Conservation (phyloP, 148 eudicot genomes). For the Simmondsia chinensis region DNA sequence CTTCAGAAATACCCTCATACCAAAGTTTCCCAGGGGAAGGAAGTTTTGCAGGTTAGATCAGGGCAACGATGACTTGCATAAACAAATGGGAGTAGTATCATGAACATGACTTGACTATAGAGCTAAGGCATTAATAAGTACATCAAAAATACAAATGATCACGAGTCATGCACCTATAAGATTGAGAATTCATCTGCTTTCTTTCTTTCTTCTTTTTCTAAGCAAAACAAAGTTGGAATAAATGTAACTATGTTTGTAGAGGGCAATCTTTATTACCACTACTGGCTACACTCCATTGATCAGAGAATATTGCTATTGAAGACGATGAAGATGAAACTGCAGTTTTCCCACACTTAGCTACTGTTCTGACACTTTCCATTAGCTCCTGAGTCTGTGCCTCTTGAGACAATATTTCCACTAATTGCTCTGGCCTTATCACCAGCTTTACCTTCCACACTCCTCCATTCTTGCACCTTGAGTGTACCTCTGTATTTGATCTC, state of each 20-base stretch:
- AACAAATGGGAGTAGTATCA: no score
- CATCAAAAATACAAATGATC: no score
- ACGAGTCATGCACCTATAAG: no score
- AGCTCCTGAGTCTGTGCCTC: constrained; percentile 58
- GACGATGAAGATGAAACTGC: constrained; percentile 22
- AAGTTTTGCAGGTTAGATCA: no score
- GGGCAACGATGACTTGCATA: no score
- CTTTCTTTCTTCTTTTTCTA: no score
- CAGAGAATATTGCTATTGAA: constrained; percentile 45
- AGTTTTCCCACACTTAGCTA: constrained; percentile 66
- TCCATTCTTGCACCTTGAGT: constrained; percentile 10
- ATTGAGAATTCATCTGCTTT: no score
- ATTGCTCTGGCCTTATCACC: constrained; percentile 57
- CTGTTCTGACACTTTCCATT: constrained; percentile 72
- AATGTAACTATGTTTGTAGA: constrained; percentile 6
- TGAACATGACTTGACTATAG: no score
- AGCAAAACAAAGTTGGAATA: no score
- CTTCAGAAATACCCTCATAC: no score
- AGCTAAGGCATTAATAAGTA: no score
- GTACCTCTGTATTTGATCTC: constrained; percentile 29
- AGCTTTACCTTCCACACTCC: constrained; percentile 92
- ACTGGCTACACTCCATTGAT: constrained; percentile 67
- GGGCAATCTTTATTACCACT: constrained; percentile 28
- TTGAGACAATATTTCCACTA: constrained; percentile 65
- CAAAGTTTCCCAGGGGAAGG: no score